Evolutionary conservation across 148 eudicot species (phyloP).

Genomic region (Rhododendron mucronatum): DNA sequence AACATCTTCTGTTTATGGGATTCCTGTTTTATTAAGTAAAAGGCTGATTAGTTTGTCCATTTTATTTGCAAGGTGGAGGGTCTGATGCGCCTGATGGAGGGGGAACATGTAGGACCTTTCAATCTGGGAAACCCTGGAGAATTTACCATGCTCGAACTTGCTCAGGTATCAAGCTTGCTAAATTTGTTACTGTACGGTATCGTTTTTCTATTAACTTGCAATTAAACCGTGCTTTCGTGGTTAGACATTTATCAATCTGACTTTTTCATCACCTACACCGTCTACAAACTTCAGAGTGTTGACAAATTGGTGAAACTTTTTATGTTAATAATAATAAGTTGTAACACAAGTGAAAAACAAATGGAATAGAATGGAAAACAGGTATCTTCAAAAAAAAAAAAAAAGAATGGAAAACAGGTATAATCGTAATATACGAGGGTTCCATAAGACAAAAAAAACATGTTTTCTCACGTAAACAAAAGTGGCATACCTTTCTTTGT

Average conservation of each 20-base stretch:
- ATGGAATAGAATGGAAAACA: neutral
- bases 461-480: neutral
- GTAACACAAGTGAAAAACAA: neutral
- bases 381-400: no score
- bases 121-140: slow-evolving; percentile 97
- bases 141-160: slow-evolving; percentile 99
- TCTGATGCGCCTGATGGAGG: slow-evolving; percentile 92
- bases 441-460: neutral
- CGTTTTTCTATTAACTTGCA: neutral
- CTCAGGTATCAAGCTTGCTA: slow-evolving; percentile 46
- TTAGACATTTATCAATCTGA: neutral
- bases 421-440: neutral
- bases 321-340: neutral
- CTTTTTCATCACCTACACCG: neutral
- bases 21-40: neutral
- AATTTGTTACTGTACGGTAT: neutral
- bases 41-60: neutral
- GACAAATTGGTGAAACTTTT: neutral
- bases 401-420: neutral
- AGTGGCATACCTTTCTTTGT: no score
- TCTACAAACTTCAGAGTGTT: neutral
- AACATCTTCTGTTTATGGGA: neutral
- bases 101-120: slow-evolving; percentile 96
- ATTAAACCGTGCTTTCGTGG: neutral
- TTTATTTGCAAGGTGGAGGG: slow-evolving; percentile 67